Evolutionary conservation across 495 filamentous ascomycete genomes (phyloP).

Genomic region (Aspergillus homomorphus): DNA sequence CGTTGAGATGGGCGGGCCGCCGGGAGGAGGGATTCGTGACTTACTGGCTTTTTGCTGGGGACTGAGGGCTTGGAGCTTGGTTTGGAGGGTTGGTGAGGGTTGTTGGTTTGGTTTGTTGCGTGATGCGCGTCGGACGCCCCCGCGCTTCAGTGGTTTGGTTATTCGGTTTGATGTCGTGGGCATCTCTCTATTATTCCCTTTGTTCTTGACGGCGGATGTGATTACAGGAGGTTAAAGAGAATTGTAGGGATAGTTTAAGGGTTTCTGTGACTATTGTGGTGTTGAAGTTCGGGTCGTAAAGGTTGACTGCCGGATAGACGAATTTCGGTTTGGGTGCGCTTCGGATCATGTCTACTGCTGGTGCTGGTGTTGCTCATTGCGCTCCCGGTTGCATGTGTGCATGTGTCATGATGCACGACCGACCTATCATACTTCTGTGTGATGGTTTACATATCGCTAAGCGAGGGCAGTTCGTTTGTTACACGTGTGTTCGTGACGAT

Average conservation of each 20-base stretch:
- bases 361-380: neutral
- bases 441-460: neutral
- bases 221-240: too few species aligned
- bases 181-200: too few species aligned
- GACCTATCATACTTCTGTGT: neutral
- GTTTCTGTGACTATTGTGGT: too few species aligned
- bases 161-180: neutral
- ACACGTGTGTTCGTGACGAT: neutral
- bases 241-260: too few species aligned
- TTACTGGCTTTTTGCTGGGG: neutral
- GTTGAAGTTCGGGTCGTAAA: neutral
- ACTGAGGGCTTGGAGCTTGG: neutral
- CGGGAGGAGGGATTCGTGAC: too few species aligned
- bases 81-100: neutral
- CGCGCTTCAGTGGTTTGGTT: neutral
- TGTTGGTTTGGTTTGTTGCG: neutral
- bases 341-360: neutral
- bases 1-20: too few species aligned
- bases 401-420: neutral
- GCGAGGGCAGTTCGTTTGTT: neutral
- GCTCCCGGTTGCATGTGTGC: neutral
- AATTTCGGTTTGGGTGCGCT: neutral
- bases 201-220: too few species aligned
- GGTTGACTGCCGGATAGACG: neutral
- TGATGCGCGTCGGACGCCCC: neutral